Evolutionary conservation across 441 rosid species (phyloP), one percentile per base, ranked within the genome.

Genomic region (Francoa sonchifolia): DNA sequence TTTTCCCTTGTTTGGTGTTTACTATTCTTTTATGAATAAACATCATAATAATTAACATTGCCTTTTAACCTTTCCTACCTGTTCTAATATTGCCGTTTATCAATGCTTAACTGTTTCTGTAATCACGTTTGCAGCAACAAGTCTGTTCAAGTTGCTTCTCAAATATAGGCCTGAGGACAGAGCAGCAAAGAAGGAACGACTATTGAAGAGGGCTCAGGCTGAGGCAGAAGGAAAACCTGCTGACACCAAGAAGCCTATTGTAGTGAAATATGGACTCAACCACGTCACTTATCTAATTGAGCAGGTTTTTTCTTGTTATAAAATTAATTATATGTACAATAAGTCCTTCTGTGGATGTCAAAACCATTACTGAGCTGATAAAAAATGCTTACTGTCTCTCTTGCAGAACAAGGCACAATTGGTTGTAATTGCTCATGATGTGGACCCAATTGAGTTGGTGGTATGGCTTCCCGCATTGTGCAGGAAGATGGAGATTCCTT

Each of bases 401-500:
- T 39, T 66, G 66, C 57, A 88, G 93, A 80, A 83, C 68, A 88
- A 88, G 68, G 95, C 93, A 1, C 95, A 88, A 19, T 42, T 83
- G 61, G 95, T 88, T 17, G 77, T 88, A 33, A 88, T 88, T 10
- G 97, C 97, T 12, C 95, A 84, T 46, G 95, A 88, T 52, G 95
- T 88, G 8, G 95, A 88, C 57, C 97, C 95, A 1, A 88, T 88
- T 3, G 95, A 88, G 76, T 55, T 80, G 62, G 97, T 87, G 19
- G 87, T 87, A 3, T 87, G 97, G 97, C 64, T 87, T 8, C 97
- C 97, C 10, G 89, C 97, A 9, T 31, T 82, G 12, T 79, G 97
- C 62, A 72, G 95, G 33, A 88, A 88, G 65, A 80, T 84, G 97
- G 97, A 88, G 65, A 77, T 88, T 13, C 97, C 95, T 0, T 84